phyloP scores from a whole-genome alignment of 768 basidiomycete species.

The Podaxis rugospora region DNA sequence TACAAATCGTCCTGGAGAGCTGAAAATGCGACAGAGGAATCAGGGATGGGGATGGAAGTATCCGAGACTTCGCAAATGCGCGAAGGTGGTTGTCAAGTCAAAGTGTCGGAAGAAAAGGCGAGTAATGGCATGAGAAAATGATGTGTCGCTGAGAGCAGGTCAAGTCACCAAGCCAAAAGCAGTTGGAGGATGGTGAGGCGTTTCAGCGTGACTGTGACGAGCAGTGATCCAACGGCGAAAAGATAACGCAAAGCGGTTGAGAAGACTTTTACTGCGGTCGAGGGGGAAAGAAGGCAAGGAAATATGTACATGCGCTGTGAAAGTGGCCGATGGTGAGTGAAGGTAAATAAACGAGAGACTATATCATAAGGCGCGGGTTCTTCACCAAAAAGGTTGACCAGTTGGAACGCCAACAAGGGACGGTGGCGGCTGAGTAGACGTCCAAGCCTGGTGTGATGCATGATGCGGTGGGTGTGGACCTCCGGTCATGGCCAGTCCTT shows the following conservation, averaged over 20 bases:
- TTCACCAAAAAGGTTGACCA: conserved; percentile 7
- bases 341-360: not conserved
- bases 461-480: conserved; percentile 1
- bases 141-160: not conserved
- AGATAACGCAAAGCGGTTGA: not conserved
- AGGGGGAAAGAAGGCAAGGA: not conserved
- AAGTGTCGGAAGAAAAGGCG: not conserved
- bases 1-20: not conserved
- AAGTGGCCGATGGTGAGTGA: not conserved
- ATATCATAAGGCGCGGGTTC: not conserved
- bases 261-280: not conserved
- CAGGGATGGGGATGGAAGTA: not conserved
- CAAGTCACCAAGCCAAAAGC: conserved; percentile 8
- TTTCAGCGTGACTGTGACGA: not conserved
- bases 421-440: conserved; percentile 2
- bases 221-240: not conserved
- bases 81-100: not conserved
- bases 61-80: not conserved
- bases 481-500: not conserved
- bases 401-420: conserved; percentile 7
- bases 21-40: not conserved
- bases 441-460: conserved; percentile 5
- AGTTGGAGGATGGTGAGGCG: conserved; percentile 1
- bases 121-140: conserved; percentile 7
- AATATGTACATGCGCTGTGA: not conserved